Conservation (phyloP, 306 rosid species). For the Quercus mongolica region DNA sequence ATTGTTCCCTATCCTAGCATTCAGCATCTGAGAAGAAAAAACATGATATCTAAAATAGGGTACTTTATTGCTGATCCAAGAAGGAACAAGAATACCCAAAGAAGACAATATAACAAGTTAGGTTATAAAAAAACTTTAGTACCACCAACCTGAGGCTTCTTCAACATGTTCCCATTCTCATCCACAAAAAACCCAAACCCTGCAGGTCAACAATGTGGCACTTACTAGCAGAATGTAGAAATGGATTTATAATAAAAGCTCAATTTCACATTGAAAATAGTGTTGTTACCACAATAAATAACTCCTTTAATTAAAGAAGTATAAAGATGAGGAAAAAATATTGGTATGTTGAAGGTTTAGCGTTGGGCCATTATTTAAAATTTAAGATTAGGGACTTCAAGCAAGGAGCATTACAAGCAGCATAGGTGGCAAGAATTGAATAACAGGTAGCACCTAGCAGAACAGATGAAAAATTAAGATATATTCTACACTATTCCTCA, state of each 20-base stretch:
- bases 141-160: slow-evolving; percentile 87
- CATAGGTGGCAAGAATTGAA: not conserved
- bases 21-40: slow-evolving; percentile 55
- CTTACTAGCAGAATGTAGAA: not conserved
- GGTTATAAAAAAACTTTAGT: not conserved
- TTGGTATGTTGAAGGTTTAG: not conserved
- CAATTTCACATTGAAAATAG: not conserved
- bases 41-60: slow-evolving; percentile 8
- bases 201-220: slow-evolving; percentile 28
- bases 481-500: not conserved
- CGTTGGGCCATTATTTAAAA: not conserved
- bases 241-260: not conserved
- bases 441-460: not conserved
- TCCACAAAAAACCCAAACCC: slow-evolving; percentile 90
- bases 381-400: not conserved
- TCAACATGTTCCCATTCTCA: slow-evolving; percentile 63
- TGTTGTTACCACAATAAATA: not conserved
- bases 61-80: not conserved
- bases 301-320: not conserved
- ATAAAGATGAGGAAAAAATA: not conserved
- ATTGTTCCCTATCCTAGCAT: slow-evolving; percentile 61
- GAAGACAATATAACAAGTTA: not conserved
- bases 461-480: not conserved
- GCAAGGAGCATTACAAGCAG: not conserved
- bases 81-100: not conserved